Evolutionary conservation across 805 yeast species (phyloP), one percentile per base, ranked within the genome.

Genomic region (Henningerozyma blattae): DNA sequence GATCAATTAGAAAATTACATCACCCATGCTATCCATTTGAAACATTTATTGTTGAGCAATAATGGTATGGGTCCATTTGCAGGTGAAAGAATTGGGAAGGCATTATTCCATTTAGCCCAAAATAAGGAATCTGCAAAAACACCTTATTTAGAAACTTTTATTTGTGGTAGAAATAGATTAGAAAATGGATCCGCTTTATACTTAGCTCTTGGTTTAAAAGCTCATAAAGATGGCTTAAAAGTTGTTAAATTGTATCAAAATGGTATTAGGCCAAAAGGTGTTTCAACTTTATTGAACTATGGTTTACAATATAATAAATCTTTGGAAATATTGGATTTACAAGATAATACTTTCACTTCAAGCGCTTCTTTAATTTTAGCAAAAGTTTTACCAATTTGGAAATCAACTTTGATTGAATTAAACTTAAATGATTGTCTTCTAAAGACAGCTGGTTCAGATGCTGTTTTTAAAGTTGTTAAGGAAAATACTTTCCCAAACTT

Each of bases 41-140:
- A 83, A 58, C 95, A 91, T 54, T 70, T 91, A 56, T 77, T 84
- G 44, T 66, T 91, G 41, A 79, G 95, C 31, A 91, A 91, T 61
- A 91, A 91, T 57, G 99, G 99, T 36, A 79, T 91, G 75, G 99
- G 99, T 24, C 99, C 99, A 18, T 81, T 81, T 55, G 94, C 97
- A 1, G 98, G 99, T 48, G 79, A 89, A 37, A 73, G 94, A 55
- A 82, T 91, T 41, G 99, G 96, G 39, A 75, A 75, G 47, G 83
- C 95, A 4, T 70, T 91, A 31, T 83, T 66, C 61, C 68, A 70
- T 45, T 68, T 89, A 43, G 75, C 91, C 15, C 57, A 56, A 33
- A 77, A 76, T 37, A 86, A 86, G 59, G 56, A 64, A 42, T 56
- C 56, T 32, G 54, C 57, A n/a, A 47, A 53, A 20, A 59, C 61